These are phyloP conservation scores for Malassezia arunalokei DNA, from an alignment of 1,284 basidiomycete species.

Conservation along the genomic window DNA sequence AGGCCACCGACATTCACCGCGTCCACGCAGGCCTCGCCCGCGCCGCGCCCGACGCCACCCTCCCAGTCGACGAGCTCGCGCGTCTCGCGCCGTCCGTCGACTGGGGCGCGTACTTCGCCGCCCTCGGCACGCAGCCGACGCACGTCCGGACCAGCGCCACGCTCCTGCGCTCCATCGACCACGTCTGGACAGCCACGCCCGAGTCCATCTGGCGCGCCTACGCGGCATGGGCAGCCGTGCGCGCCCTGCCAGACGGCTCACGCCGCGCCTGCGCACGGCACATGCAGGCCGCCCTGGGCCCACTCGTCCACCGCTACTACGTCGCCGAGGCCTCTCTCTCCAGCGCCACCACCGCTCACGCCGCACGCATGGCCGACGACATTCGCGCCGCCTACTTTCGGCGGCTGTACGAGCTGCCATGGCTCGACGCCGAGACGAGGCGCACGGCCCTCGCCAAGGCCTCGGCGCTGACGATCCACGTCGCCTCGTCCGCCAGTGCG, in stretches of 20 bases:
- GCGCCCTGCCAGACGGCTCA: background rate
- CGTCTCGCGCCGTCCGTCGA: slow-evolving; percentile 59
- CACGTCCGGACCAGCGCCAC: slow-evolving; percentile 72
- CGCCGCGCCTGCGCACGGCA: background rate
- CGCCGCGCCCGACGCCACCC: slow-evolving; percentile 56
- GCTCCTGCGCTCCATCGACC: slow-evolving; percentile 60
- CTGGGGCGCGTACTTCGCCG: slow-evolving; percentile 69
- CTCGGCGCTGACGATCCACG: slow-evolving; percentile 65
- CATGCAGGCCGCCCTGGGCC: slow-evolving; percentile 25
- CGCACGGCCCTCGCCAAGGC: slow-evolving; percentile 75
- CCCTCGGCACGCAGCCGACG: slow-evolving; percentile 52
- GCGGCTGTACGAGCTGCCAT: slow-evolving; percentile 63
- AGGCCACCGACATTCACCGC: slow-evolving; percentile 58
- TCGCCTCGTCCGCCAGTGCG: slow-evolving; percentile 71
- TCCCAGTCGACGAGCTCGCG: slow-evolving; percentile 53
- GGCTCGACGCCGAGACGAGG: slow-evolving; percentile 82
- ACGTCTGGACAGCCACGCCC: slow-evolving; percentile 59
- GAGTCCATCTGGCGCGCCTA: slow-evolving; percentile 72
- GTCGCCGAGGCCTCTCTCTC: slow-evolving; percentile 75
- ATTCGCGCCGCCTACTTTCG: slow-evolving; percentile 73
- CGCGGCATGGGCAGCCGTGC: slow-evolving; percentile 50
- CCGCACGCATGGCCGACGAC: slow-evolving; percentile 66
- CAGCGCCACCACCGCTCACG: slow-evolving; percentile 66
- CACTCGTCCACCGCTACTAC: slow-evolving; percentile 54
- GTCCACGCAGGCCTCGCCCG: slow-evolving; percentile 72